Evolutionary conservation across 2,329 filamentous ascomycete species (phyloP), one percentile per base, ranked within the genome.

Genomic region (Aspergillaceae sp.): DNA sequence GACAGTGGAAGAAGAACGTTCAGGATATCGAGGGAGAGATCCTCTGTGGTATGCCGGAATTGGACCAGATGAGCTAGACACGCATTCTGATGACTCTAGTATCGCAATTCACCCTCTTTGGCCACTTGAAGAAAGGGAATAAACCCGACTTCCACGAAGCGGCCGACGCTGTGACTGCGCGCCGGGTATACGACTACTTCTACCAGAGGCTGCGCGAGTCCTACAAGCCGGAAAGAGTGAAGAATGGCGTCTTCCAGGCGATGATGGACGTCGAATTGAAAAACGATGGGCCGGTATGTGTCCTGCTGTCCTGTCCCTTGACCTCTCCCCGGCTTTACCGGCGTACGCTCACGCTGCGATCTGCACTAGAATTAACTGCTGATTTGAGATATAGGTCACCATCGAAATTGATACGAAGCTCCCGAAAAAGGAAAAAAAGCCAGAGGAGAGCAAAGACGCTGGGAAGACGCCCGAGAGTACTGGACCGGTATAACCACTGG

Each of bases 261-360:
- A 96, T 94, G 90, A 98, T 98, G 92, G 85, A 97, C 61, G 91
- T 98, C 48, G 85, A 86, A 42, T 70, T 96, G 29, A 82, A 96
- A 42, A 97, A 97, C 56, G 91, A 97, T 59, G 80, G 80, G 60
- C 80, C 80, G 71, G 80, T 83, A 78, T 73, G 79, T 79, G 64
- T 78, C 19, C 19, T 19, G 19, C 19, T 19, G 19, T 19, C 19
- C 19, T 19, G 19, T 19, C 19, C 19, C 19, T 19, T 19, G 19
- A 19, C 19, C 19, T 19, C 19, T 19, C 19, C 19, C 19, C 19
- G 19, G 19, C 19, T 19, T 19, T 19, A 19, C 19, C 19, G 19
- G 19, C 19, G 19, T 19, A 19, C 19, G 19, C 19, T 19, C 19
- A 19, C 19, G 19, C 19, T 19, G 19, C 19, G 19, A 19, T 1